Evolutionary conservation across 2,329 filamentous ascomycete species (phyloP), one percentile per base, ranked within the genome.

Genomic region (Myriosclerotinia duriaeana): DNA sequence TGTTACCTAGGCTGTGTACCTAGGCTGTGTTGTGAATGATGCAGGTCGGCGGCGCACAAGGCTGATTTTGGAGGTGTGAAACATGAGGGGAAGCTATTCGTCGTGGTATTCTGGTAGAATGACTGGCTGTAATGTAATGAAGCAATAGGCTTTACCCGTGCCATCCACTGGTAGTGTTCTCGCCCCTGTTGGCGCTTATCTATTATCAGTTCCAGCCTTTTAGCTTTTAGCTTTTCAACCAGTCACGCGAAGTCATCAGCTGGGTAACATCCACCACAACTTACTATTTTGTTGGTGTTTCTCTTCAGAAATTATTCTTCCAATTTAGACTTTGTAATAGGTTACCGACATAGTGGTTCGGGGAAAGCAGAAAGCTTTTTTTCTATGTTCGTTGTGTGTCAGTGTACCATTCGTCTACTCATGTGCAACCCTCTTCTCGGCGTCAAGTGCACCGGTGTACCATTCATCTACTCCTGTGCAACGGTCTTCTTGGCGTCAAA

Each of bases 231-330:
- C 15, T 12, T 40, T 34, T 42, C 20, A 17, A 20, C 58, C 58
- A 65, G 64, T 65, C 54, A 65, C 54, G 36, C 64, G 38, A 65
- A 52, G 9, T 46, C 38, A 53, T 50, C 64, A 61, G 64, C 38
- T 22, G 55, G 36, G 58, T 36, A 50, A 38, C 14, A 26, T 50
- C 17, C 56, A 36, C 20, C 5, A 11, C 11, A 60, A 26, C 42
- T 38, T 36, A 38, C 14, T 60, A 38, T 17, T 15, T 11, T 22
- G 44, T 60, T 60, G 56, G 56, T 50, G 30, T 61, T 40, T 50
- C 44, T 52, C 58, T 50, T 50, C 30, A 48, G n/a, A 4, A 6
- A 22, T 50, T n/a, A 5, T 17, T 48, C 9, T 34, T 11, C 48
- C 30, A 22, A 48, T 60, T 22, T 3, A 14, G 34, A 36, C 44